A percentile compares a stretch with the other conserved stretches of the same genome.
Evolutionary conservation across 208 protist genomes (phyloP).

Genomic region (Crithidia bombi): DNA sequence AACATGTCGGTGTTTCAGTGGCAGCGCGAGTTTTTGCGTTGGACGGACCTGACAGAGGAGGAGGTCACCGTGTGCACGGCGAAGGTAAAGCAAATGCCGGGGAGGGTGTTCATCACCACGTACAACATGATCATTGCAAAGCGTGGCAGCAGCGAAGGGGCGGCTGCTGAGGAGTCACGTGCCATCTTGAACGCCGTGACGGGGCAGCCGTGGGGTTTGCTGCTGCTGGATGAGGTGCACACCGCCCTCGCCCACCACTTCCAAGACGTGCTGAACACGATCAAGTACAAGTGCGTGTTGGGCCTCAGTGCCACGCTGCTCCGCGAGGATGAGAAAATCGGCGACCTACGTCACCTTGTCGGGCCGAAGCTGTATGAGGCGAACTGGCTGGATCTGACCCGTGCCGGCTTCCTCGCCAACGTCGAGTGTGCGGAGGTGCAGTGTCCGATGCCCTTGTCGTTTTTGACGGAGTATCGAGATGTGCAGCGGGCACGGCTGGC

Average conservation of each 20-base stretch:
- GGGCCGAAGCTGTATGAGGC: conserved; percentile 99
- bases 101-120: conserved; percentile 98
- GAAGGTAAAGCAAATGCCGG: conserved; percentile 83
- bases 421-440: conserved; percentile 98
- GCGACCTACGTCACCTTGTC: conserved; percentile 98
- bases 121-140: conserved; percentile 98
- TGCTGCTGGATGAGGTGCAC: conserved; percentile 99
- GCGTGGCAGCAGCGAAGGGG: conserved; percentile 46
- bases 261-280: conserved; percentile 92
- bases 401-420: conserved; percentile 95
- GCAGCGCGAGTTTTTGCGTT: conserved; percentile 94
- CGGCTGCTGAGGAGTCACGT: conserved; percentile 55
- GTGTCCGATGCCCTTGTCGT: conserved; percentile 94
- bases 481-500: conserved; percentile 22
- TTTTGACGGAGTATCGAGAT: conserved; percentile 64
- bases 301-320: conserved; percentile 97
- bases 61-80: conserved; percentile 86
- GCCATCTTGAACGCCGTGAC: conserved; percentile 71
- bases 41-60: conserved; percentile 80
- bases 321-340: conserved; percentile 98
- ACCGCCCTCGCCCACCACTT: conserved; percentile 97
- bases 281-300: conserved; percentile 98
- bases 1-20: conserved; percentile 97
- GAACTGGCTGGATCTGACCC: conserved; percentile 98
- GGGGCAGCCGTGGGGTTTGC: conserved; percentile 96